Conservation (phyloP, 495 filamentous ascomycete species). For the Trichoderma erinaceum region DNA sequence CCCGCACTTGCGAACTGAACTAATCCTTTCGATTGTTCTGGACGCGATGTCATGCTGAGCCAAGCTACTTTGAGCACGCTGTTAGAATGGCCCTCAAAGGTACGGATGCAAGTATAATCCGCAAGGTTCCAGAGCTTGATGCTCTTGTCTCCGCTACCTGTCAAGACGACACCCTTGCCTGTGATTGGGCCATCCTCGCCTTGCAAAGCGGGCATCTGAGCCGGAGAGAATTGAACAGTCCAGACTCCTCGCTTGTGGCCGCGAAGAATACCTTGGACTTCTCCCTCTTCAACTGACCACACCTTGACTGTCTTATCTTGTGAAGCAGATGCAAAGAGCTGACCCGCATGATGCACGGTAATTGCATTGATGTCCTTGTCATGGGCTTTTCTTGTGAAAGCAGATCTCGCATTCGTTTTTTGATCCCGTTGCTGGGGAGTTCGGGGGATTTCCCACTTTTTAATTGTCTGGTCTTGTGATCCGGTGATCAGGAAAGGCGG, state of each 20-base stretch:
- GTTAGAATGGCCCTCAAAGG: conserved; percentile 93
- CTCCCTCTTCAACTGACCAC: conserved; percentile 83
- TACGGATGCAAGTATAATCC: conserved; percentile 88
- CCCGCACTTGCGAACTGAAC: conserved; percentile 77
- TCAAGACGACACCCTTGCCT: conserved; percentile 71
- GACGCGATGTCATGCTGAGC: conserved; percentile 57
- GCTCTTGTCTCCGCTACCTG: conserved; percentile 90
- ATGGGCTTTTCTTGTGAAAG: conserved; percentile 86
- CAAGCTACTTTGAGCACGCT: conserved; percentile 90
- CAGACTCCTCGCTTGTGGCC: conserved; percentile 93
- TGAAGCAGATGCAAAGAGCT: conserved; percentile 86
- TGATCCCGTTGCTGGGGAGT: conserved; percentile 30
- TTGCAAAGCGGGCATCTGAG: conserved; percentile 62
- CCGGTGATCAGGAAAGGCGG: conserved; percentile 82
- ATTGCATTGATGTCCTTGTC: conserved; percentile 99
- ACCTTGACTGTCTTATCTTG: conserved; percentile 97
- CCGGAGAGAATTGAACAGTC: conserved; percentile 83
- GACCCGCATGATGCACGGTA: conserved; percentile 61
- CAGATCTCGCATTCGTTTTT: conserved; percentile 45
- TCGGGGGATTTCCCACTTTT: conserved; percentile 71
- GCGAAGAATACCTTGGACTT: conserved; percentile 78
- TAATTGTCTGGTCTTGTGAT: conserved; percentile 90
- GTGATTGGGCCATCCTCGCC: conserved; percentile 59
- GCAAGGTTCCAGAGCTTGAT: conserved; percentile 91
- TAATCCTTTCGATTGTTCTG: conserved; percentile 42